Evolutionary conservation across 306 rosid genomes (phyloP).

Genomic region (Vicia villosa): DNA sequence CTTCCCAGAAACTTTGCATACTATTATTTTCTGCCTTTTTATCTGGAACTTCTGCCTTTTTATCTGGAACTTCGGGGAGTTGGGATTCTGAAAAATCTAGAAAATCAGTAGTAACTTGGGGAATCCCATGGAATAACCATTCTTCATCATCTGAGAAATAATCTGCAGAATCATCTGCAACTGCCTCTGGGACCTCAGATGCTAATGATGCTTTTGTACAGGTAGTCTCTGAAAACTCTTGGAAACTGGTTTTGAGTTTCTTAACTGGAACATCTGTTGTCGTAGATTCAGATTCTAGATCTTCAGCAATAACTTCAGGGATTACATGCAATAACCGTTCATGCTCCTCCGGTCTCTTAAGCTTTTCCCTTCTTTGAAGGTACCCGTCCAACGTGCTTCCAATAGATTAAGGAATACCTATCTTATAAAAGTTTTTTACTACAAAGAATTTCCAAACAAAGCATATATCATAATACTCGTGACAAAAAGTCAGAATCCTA

Average conservation of each 20-base stretch:
- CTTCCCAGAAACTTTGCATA: conserved; percentile 44
- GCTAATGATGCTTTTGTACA: conserved; percentile 45
- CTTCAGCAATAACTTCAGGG: conserved; percentile 70
- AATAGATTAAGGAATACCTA: conserved; percentile 55
- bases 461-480: conserved; percentile 16
- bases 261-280: conserved; percentile 40
- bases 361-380: conserved; percentile 68
- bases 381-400: conserved; percentile 66
- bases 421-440: conserved; percentile 22
- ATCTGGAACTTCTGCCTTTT: conserved; percentile 26
- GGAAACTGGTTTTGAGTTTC: conserved; percentile 35
- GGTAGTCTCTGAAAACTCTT: conserved; percentile 48
- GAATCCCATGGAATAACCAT: conserved; percentile 62
- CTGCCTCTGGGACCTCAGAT: conserved; percentile 35
- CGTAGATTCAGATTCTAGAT: conserved; percentile 48
- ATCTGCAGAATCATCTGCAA: not conserved
- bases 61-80: conserved; percentile 38
- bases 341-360: conserved; percentile 66
- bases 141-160: conserved; percentile 53
- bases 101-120: conserved; percentile 62
- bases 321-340: conserved; percentile 60
- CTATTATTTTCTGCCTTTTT: not conserved
- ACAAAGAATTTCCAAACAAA: conserved; percentile 9
- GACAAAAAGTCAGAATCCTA: conserved; percentile 9
- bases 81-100: conserved; percentile 44